Base-by-base conservation (phyloP, 495 filamentous ascomycete species). In the Daldinia vernicosa region DNA sequence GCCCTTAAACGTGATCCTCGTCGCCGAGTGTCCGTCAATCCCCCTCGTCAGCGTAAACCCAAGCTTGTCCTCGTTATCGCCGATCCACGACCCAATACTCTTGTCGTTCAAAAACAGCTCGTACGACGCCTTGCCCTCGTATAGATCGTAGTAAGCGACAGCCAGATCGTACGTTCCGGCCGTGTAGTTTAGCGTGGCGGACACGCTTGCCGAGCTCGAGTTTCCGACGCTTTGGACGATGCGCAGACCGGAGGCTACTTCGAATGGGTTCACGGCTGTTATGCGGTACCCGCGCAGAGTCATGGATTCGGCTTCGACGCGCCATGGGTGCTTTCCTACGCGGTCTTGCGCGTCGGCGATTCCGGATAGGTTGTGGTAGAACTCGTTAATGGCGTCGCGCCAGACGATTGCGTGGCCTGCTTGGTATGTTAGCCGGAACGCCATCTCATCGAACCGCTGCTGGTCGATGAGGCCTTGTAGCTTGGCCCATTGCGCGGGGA, bases 331-430 rank as follows among this genome's bases (percentile, higher is more conserved):
- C 66, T 87, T 76, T 1, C 83, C 80, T 1, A 90, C 89, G 14
- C 90, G 84, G 11, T 80, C 80, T 0, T 65, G 66, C 17, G 80
- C 74, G 69, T 92, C 90, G 0, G 85, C 69, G 51, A 91, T 90
- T 4, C 82, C 78, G 0, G 87, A 88, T n/a, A 87, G 74, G 73
- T 85, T 88, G 66, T 80, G 54, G 76, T 89, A 91, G 76, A 89
- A 92, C 39, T 83, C 78, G 64, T 74, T 84, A 74, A 93, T 85
- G 9, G 85, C 81, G 70, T 93, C 90, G 17, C 89, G 84, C 90
- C 90, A 92, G 8, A 91, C 85, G 53, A 91, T 82, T 0, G 89
- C 82, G 78, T 92, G 90, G 8, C 90, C 90, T 0, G 89, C 84
- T 74, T 92, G 90, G 75, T 89, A 92, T 6, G 79, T 79, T 6